Base-by-base conservation (phyloP, 768 basidiomycete genomes). In the Leccinum uliginosum region DNA sequence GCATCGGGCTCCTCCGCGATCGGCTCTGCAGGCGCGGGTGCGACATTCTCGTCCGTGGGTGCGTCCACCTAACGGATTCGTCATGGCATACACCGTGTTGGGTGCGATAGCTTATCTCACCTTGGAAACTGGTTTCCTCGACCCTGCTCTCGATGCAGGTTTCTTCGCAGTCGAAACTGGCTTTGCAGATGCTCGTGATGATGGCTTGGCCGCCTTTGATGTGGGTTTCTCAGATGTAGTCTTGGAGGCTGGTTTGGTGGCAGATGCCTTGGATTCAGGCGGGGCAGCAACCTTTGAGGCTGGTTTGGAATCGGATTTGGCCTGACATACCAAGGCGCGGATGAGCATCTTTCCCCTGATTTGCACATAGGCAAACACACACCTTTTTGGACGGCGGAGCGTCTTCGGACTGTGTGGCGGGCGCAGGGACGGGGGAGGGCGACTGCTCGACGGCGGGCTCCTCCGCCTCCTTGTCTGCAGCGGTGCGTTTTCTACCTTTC, bases 341-440 rank as follows among this genome's bases (percentile, higher is more conserved):
- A 17, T 58, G 26, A 66, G 53, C 15, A 1, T 4, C 14, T 4
- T 27, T 4, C 15, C 21, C 15, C 23, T 11, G 3, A 54, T 62
- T 57, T 65, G 57, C 17, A 38, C 35, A 38, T 17, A 43, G 19
- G 17, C 24, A 6, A 17, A 8, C n/a, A 58, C 63, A 43, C 48
- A 84, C 87, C 79, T 84, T 88, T 75, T 89, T 89, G 6, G 83
- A 74, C 0, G 86, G 75, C 34, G 86, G 86, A 51, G 75, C 74
- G 26, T 72, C 76, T 35, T 73, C 77, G 6, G 70, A 73, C 55
- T 64, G 67, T 7, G 64, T 64, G 38, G 62, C 68, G 29, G 79
- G 75, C 2, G 79, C 68, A 29, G 79, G 76, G 8, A 8, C 6
- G 8, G 35, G 35, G 8, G 17, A 3, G 12, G 35, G 35, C 17